Percentiles rank a stretch among this genome's conserved stretches.
Evolutionary conservation across 106 monocot species (phyloP).

Genomic region (Platanthera guangdongensis): DNA sequence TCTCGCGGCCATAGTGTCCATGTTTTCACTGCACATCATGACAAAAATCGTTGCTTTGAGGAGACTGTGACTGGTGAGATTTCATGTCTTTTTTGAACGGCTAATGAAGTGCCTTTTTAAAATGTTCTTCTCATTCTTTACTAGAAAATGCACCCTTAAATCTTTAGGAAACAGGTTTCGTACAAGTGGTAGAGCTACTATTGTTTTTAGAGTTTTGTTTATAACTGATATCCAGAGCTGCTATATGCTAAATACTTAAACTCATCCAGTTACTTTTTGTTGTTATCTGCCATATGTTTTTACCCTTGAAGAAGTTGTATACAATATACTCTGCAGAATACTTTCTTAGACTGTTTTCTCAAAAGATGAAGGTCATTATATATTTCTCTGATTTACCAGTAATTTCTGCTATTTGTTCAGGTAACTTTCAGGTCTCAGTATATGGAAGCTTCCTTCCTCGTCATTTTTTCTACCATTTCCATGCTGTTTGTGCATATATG

Average conservation of each 20-base stretch:
- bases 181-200: too few species aligned
- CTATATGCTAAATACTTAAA: background rate
- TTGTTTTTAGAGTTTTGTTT: too few species aligned
- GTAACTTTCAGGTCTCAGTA: constrained; percentile 68
- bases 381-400: background rate
- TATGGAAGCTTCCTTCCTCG: constrained; percentile 93
- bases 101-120: background rate
- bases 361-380: background rate
- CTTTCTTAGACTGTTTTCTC: background rate
- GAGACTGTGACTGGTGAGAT: constrained; percentile 69
- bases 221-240: too few species aligned
- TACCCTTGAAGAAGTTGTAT: background rate
- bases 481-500: constrained; percentile 84
- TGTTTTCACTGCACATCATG: constrained; percentile 93
- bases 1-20: constrained; percentile 69
- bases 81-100: background rate
- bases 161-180: too few species aligned
- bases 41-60: constrained; percentile 87
- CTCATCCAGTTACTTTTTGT: background rate
- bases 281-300: background rate
- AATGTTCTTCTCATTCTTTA: too few species aligned
- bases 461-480: constrained; percentile 77
- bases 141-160: too few species aligned
- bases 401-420: constrained; percentile 28
- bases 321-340: too few species aligned